phyloP scores from a whole-genome alignment of 2,329 filamentous ascomycete genomes.

The Calonectria hongkongensis region DNA sequence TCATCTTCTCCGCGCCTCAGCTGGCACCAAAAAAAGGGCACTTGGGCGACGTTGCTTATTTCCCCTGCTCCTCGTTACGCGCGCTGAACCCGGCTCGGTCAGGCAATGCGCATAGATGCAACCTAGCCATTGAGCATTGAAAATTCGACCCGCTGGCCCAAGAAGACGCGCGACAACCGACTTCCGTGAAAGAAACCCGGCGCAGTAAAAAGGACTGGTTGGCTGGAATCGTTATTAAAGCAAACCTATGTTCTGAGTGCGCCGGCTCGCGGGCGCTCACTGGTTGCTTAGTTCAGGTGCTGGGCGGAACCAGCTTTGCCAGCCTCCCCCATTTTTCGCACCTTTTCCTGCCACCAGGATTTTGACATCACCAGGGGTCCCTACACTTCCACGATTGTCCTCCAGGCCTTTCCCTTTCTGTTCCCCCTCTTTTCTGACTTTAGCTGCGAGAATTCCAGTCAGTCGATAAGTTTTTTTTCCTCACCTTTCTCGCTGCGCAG shows the following conservation, averaged over 20 bases:
- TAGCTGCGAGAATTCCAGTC: constrained; percentile 34
- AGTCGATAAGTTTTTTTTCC: constrained; percentile 20
- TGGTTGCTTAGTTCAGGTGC: constrained; percentile 44
- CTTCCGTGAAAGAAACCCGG: constrained; percentile 14
- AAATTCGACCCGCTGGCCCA: constrained; percentile 26
- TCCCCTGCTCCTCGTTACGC: constrained; percentile 1
- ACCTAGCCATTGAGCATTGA: constrained; percentile 19
- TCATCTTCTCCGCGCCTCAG: constrained; percentile 10
- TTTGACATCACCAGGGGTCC: constrained; percentile 57
- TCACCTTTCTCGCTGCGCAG: constrained; percentile 6
- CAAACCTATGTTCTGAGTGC: constrained; percentile 28
- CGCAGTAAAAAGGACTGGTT: constrained; percentile 22
- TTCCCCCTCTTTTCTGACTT: constrained; percentile 26
- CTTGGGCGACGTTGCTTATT: constrained; percentile 1
- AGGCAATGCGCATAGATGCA: constrained; percentile 23
- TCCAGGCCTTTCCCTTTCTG: constrained; percentile 33
- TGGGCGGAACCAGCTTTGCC: constrained; percentile 46
- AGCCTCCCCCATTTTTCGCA: constrained; percentile 49
- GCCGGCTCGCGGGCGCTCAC: constrained; percentile 44
- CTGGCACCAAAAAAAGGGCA: not conserved
- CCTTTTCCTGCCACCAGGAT: constrained; percentile 56
- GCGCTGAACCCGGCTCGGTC: not conserved
- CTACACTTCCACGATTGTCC: constrained; percentile 40
- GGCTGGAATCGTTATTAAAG: constrained; percentile 18
- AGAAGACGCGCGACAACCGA: not conserved